Conservation (phyloP, 768 basidiomycete species). For the Mycena albidolilacea region DNA sequence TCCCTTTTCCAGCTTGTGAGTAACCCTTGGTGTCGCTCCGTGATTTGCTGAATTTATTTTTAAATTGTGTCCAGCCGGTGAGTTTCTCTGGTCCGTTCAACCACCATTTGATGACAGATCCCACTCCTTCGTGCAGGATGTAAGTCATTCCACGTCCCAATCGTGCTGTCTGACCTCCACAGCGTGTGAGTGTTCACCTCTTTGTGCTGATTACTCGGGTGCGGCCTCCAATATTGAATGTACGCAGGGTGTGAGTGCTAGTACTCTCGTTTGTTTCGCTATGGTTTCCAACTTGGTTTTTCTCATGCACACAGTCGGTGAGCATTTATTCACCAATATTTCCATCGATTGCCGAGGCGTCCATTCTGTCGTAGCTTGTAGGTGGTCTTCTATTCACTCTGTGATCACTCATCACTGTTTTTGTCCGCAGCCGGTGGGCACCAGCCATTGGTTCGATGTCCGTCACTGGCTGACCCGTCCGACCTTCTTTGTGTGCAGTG, state of each 20-base stretch:
- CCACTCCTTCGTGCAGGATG: background rate
- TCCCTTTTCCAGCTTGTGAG: slow-evolving; percentile 4
- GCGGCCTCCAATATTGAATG: background rate
- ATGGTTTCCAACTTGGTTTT: too few relatives aligned
- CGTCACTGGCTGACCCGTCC: too few relatives aligned
- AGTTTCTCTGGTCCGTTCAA: background rate
- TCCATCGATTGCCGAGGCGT: background rate
- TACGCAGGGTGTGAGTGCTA: background rate
- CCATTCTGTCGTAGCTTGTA: background rate
- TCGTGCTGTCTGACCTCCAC: background rate
- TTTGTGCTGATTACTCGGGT: background rate
- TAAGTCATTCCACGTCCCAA: background rate
- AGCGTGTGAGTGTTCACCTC: slow-evolving; percentile 1
- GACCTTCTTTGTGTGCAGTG: background rate
- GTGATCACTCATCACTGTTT: background rate
- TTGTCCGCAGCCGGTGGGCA: background rate
- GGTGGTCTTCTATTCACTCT: background rate
- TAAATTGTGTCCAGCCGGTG: background rate
- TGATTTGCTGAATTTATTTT: background rate
- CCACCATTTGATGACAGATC: too few relatives aligned
- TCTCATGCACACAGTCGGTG: background rate
- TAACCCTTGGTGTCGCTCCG: background rate
- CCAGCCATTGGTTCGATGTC: background rate
- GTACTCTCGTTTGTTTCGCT: background rate
- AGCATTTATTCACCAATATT: background rate